These are phyloP conservation scores for Cyberlindnera maritima DNA, from an alignment of 805 yeast genomes.

Conservation along the genomic window DNA sequence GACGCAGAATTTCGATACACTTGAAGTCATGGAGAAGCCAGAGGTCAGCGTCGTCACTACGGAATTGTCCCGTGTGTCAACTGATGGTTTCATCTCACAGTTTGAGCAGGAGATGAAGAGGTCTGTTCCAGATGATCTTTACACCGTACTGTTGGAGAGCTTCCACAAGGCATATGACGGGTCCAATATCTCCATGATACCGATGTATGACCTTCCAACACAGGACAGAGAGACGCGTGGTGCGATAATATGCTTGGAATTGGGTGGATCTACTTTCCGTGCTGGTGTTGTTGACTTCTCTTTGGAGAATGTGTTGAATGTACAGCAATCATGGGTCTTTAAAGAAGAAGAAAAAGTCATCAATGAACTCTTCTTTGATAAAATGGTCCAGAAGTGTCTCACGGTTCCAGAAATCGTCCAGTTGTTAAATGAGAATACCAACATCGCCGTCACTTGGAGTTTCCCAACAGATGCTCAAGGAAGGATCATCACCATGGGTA, in stretches of 20 bases:
- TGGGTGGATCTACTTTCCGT: slow-evolving; percentile 57
- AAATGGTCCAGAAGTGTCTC: slow-evolving; percentile 31
- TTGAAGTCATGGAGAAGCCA: not conserved
- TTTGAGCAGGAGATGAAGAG: slow-evolving; percentile 1
- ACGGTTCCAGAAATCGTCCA: not conserved
- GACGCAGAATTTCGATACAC: not conserved
- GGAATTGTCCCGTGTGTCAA: not conserved
- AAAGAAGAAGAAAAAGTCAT: slow-evolving; percentile 34
- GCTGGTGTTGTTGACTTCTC: slow-evolving; percentile 27
- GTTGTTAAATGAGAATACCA: not conserved
- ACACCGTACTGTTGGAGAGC: not conserved
- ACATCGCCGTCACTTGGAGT: slow-evolving; percentile 53
- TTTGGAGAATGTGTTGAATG: not conserved
- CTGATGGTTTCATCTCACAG: not conserved
- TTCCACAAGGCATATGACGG: slow-evolving; percentile 1
- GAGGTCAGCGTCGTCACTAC: not conserved
- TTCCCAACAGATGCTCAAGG: slow-evolving; percentile 47
- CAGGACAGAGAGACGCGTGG: not conserved
- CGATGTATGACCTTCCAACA: slow-evolving; percentile 3
- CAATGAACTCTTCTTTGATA: slow-evolving; percentile 40
- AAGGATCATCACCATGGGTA: slow-evolving; percentile 51
- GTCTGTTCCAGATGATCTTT: not conserved
- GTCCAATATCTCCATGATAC: slow-evolving; percentile 17
- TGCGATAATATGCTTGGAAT: slow-evolving; percentile 39
- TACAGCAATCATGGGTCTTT: slow-evolving; percentile 15